Percentiles rank a stretch among this genome's conserved stretches.
These are phyloP conservation scores for Kwoniella sp. DNA, from an alignment of 768 basidiomycete genomes.

Conservation along the genomic window DNA sequence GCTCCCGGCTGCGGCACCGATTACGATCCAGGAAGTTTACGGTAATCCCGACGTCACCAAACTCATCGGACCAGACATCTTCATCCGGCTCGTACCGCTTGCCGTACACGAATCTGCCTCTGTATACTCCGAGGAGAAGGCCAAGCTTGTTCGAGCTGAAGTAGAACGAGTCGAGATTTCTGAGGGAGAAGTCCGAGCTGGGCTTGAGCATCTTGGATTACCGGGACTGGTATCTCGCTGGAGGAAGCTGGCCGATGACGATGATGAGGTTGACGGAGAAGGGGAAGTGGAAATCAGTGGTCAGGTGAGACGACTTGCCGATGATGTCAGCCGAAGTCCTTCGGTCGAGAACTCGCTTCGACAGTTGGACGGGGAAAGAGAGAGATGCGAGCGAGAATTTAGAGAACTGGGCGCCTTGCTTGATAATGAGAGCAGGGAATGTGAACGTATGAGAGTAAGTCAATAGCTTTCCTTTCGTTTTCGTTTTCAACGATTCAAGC, in stretches of 20 bases:
- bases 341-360: constrained; percentile 71
- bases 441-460: constrained; percentile 73
- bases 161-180: constrained; percentile 82
- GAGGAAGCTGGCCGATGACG: constrained; percentile 57
- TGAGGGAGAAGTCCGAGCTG: constrained; percentile 75
- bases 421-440: constrained; percentile 80
- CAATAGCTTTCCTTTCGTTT: neutral
- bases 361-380: constrained; percentile 74
- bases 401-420: constrained; percentile 67
- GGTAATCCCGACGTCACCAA: constrained; percentile 86
- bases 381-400: constrained; percentile 60
- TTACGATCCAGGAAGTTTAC: constrained; percentile 90
- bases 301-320: constrained; percentile 50
- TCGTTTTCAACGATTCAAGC: too few relatives aligned
- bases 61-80: constrained; percentile 89
- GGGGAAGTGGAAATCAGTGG: constrained; percentile 62
- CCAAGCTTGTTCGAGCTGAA: constrained; percentile 84
- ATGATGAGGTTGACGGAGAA: constrained; percentile 67
- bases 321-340: constrained; percentile 60
- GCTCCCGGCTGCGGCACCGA: constrained; percentile 72
- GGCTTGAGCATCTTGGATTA: constrained; percentile 78
- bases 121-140: constrained; percentile 98
- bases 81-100: constrained; percentile 80
- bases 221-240: constrained; percentile 61
- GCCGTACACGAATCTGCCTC: constrained; percentile 94